Percentiles rank a stretch among this genome's conserved stretches.
Evolutionary conservation across 2,329 filamentous ascomycete species (phyloP).

Genomic region (Phyllosticta paracitricarpa): DNA sequence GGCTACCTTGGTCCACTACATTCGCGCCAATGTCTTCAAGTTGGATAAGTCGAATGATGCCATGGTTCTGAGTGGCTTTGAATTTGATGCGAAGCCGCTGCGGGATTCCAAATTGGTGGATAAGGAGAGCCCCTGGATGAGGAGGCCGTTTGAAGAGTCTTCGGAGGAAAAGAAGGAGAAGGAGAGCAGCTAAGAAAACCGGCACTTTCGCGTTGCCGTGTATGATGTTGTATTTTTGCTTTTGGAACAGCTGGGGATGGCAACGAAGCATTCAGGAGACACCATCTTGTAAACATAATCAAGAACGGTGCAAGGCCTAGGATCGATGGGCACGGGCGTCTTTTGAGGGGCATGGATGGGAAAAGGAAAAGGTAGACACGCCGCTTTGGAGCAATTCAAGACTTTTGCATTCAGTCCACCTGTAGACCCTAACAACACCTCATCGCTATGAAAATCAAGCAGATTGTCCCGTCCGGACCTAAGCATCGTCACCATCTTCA

Average conservation of each 20-base stretch:
- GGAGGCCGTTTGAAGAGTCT: neutral
- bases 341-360: neutral
- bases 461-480: neutral
- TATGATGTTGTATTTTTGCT: neutral
- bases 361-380: neutral
- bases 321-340: neutral
- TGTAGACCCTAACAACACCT: neutral
- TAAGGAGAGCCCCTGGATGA: neutral
- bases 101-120: neutral
- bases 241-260: neutral
- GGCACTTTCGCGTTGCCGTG: neutral
- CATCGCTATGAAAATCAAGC: neutral
- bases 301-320: neutral
- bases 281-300: neutral
- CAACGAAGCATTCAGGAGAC: neutral
- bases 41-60: constrained; percentile 46
- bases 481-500: neutral
- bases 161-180: neutral
- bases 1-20: constrained; percentile 53
- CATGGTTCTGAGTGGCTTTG: constrained; percentile 34
- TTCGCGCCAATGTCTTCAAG: constrained; percentile 47
- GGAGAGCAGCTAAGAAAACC: neutral
- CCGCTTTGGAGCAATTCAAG: neutral
- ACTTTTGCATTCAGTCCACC: neutral
- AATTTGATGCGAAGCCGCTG: neutral